These are phyloP conservation scores for Starmerella ratchasimensis DNA, from an alignment of 805 yeast genomes.

Conservation along the genomic window DNA sequence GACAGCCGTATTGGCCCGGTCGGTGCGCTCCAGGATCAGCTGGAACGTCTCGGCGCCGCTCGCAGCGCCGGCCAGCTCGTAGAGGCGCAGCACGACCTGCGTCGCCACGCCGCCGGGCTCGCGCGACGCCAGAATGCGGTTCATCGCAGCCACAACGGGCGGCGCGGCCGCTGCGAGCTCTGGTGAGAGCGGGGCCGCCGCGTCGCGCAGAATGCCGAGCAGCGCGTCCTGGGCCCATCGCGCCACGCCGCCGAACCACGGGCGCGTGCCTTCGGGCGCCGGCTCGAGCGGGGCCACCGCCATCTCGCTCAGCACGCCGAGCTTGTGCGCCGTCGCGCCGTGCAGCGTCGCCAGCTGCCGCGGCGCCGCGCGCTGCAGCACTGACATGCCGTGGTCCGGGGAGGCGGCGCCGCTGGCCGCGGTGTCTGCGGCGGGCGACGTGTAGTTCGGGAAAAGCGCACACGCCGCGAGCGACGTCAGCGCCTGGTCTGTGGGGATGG, in stretches of 20 bases:
- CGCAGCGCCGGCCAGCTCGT: too few species aligned
- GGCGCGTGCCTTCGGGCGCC: slow-evolving; percentile 4
- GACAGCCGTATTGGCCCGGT: too few species aligned
- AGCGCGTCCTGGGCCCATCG: slow-evolving; percentile 9
- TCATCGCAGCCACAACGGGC: slow-evolving; percentile 2
- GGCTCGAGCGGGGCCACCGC: slow-evolving; percentile 12
- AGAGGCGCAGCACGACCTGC: slow-evolving; percentile 6
- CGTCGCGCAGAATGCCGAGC: background rate
- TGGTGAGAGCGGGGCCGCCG: background rate
- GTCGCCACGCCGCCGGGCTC: background rate
- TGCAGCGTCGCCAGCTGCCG: slow-evolving; percentile 31
- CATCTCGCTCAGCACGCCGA: slow-evolving; percentile 5
- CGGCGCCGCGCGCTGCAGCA: slow-evolving; percentile 48
- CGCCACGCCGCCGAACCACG: slow-evolving; percentile 9
- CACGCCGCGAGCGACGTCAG: slow-evolving; percentile 10
- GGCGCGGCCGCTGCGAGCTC: background rate
- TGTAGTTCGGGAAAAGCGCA: slow-evolving; percentile 16
- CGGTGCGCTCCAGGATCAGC: too few species aligned
- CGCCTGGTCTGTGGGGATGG: slow-evolving; percentile 2
- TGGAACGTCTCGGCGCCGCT: too few species aligned
- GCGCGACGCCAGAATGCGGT: background rate
- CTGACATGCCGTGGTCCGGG: slow-evolving; percentile 32
- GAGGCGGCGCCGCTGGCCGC: background rate
- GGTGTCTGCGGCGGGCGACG: background rate
- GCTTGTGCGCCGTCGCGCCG: slow-evolving; percentile 13